Percentiles rank a stretch among this genome's conserved stretches.
These are phyloP conservation scores for Naematelia encephala DNA, from an alignment of 768 basidiomycete genomes.

Conservation along the genomic window DNA sequence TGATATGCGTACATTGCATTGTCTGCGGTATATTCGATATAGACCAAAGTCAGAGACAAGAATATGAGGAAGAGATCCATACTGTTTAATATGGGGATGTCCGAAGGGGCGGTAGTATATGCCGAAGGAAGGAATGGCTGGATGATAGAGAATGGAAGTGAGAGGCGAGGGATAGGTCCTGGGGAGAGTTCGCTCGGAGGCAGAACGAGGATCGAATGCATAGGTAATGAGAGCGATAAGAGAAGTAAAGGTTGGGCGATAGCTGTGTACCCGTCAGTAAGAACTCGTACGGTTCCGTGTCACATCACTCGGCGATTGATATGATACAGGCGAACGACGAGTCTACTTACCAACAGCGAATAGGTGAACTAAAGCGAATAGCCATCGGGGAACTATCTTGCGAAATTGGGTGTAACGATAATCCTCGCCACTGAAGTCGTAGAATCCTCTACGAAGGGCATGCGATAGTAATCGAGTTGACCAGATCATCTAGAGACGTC, in stretches of 20 bases:
- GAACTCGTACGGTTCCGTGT: constrained; percentile 7
- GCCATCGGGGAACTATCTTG: constrained; percentile 56
- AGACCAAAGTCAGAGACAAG: constrained; percentile 61
- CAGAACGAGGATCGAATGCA: constrained; percentile 50
- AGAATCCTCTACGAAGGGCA: constrained; percentile 74
- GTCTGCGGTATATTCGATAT: constrained; percentile 77
- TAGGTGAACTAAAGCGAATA: constrained; percentile 65
- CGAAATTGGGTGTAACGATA: constrained; percentile 86
- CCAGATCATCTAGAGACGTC: constrained; percentile 24
- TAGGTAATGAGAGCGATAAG: constrained; percentile 56
- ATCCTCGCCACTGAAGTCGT: constrained; percentile 61
- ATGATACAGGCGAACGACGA: neutral
- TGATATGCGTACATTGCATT: constrained; percentile 83
- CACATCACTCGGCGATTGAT: neutral
- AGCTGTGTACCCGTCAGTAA: constrained; percentile 53
- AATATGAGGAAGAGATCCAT: constrained; percentile 65
- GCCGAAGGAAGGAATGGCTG: constrained; percentile 16
- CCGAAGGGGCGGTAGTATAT: constrained; percentile 41
- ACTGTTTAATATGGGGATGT: constrained; percentile 58
- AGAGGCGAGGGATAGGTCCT: constrained; percentile 17
- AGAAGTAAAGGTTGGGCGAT: constrained; percentile 77
- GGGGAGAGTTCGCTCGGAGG: constrained; percentile 36
- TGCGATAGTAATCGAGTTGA: constrained; percentile 66
- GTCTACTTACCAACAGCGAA: constrained; percentile 64
- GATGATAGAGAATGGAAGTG: constrained; percentile 17